Evolutionary conservation across 371 early-diverging fungal genomes (phyloP), one percentile per base, ranked within the genome.

Genomic region (Apophysomyces elegans): DNA sequence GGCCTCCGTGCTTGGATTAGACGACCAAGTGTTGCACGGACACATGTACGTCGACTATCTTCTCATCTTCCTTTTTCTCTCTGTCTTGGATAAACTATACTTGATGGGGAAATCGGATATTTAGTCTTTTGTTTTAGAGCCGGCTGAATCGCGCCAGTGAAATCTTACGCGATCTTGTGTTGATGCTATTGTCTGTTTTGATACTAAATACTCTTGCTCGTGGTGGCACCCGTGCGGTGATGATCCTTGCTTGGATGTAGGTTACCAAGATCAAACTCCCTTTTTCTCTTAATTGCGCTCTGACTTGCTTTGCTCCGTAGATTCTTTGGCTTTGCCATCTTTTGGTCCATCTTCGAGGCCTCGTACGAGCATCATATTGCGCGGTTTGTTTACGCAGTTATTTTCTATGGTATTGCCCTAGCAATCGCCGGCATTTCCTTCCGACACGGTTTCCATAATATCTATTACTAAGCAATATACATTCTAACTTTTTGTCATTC

Each of bases 281-380:
- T 26, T 26, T 8, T 26, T 35, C 35, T 7, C 11, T 16, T 26
- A 5, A 37, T 0, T 44, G 37, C 1, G 2, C 14, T 62, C 18
- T 2, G 39, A 32, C 36, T 16, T 35, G 50, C 7, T 37, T 16
- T 14, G 11, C 6, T 38, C n/a, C 26, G 9, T 59, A 69, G 74
- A 32, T 74, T 59, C 65, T 64, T 77, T 35, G 70, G 59, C 0
- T 67, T 74, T 35, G 72, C 75, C 4, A 62, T 77, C 2, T 36
- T 77, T 54, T 77, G 72, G 67, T 66, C 72, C 18, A 65, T 74
- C 38, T 74, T 67, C 43, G 77, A 77, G 57, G 65, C 68, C 35
- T 41, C 69, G 2, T 64, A 56, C 16, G 74, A 70, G 12, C 59
- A 61, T 39, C 68, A 68, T 35, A 63, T 72, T 32, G 74, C 75